Evolutionary conservation across 2,329 filamentous ascomycete genomes (phyloP).

Genomic region (Xylaria sp.): DNA sequence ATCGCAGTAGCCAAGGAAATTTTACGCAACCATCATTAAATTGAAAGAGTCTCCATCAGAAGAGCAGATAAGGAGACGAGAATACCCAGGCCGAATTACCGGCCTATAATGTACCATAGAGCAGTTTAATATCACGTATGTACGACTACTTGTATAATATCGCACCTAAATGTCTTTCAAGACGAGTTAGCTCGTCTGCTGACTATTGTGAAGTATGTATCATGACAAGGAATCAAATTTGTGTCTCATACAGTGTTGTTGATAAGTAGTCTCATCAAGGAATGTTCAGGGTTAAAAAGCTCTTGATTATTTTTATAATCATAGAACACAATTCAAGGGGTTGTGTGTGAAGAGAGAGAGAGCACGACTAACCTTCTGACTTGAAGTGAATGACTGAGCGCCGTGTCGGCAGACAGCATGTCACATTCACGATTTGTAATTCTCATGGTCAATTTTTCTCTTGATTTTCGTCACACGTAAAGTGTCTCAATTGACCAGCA

Average conservation of each 20-base stretch:
- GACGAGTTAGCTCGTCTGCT: slow-evolving; percentile 38
- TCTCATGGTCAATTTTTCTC: neutral
- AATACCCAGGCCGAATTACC: neutral
- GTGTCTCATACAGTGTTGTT: slow-evolving; percentile 68
- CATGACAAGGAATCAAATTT: slow-evolving; percentile 22
- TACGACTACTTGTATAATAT: slow-evolving; percentile 4
- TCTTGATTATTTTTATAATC: slow-evolving; percentile 69
- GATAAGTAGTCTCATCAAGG: slow-evolving; percentile 67
- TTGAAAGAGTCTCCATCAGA: neutral
- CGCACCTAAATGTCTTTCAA: slow-evolving; percentile 22
- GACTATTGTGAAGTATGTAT: slow-evolving; percentile 19
- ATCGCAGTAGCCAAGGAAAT: slow-evolving; percentile 74
- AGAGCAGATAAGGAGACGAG: neutral
- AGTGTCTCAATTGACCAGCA: slow-evolving; percentile 57
- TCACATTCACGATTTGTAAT: slow-evolving; percentile 41
- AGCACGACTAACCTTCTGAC: slow-evolving; percentile 58
- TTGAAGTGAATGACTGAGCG: slow-evolving; percentile 16
- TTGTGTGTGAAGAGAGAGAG: slow-evolving; percentile 34
- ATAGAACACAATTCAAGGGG: slow-evolving; percentile 54
- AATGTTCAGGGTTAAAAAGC: slow-evolving; percentile 75
- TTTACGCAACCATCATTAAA: slow-evolving; percentile 50
- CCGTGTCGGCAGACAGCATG: slow-evolving; percentile 36
- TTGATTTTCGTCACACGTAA: slow-evolving; percentile 45
- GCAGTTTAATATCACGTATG: slow-evolving; percentile 4
- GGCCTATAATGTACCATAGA: slow-evolving; percentile 2